phyloP scores from a whole-genome alignment of 495 filamentous ascomycete species.

The Polyplosphaeria fusca region DNA sequence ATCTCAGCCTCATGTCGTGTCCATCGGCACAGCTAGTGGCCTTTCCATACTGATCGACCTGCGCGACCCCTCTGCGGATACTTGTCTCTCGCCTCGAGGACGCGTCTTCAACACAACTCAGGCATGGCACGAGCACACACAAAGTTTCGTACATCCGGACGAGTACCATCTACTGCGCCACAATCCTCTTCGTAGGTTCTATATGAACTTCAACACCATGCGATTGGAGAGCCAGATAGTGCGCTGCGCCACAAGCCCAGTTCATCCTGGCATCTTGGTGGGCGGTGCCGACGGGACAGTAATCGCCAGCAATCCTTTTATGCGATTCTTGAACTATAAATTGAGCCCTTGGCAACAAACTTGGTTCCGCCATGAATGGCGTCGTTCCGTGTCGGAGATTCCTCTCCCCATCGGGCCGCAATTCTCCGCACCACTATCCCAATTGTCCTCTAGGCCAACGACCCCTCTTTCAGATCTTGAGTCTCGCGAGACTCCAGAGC shows the following conservation, averaged over 20 bases:
- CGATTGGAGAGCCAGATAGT: conserved; percentile 42
- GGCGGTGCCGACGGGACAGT: conserved; percentile 59
- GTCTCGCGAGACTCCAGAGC: not conserved
- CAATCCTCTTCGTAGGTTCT: conserved; percentile 56
- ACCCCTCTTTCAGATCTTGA: not conserved
- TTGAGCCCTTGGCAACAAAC: conserved; percentile 54
- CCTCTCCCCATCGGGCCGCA: not conserved
- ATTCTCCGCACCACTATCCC: no score
- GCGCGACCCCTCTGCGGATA: conserved; percentile 49
- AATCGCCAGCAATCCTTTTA: conserved; percentile 54
- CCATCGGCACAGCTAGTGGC: conserved; percentile 57
- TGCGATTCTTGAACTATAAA: conserved; percentile 53
- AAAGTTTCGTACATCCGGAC: conserved; percentile 54
- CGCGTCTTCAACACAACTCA: conserved; percentile 50
- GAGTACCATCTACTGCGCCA: conserved; percentile 56
- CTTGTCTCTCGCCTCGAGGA: conserved; percentile 49
- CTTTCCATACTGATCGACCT: conserved; percentile 58
- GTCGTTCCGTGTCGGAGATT: conserved; percentile 35
- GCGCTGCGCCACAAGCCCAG: conserved; percentile 44
- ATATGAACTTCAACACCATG: conserved; percentile 45
- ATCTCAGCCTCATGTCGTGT: conserved; percentile 54
- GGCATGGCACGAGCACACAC: conserved; percentile 56
- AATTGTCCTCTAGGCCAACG: conserved; percentile 1
- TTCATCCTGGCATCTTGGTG: conserved; percentile 55
- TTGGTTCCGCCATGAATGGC: conserved; percentile 65